phyloP scores from a whole-genome alignment of 1,139 yeast genomes.

The Taphrina pruni region DNA sequence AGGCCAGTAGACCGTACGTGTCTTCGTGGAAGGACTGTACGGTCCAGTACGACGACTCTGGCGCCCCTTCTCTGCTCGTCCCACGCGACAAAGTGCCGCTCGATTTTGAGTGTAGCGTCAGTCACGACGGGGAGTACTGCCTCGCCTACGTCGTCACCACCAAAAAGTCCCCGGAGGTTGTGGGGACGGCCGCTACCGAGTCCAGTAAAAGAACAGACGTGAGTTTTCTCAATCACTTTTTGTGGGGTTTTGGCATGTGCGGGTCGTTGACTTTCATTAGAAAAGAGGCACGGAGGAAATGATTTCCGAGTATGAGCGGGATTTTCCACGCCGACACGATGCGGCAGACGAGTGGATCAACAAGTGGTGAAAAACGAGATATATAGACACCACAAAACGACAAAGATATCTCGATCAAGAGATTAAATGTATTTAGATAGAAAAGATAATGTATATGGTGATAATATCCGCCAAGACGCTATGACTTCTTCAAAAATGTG shows the following conservation, averaged over 20 bases:
- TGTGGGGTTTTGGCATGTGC: neutral
- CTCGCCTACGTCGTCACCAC: constrained; percentile 32
- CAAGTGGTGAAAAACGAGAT: constrained; percentile 13
- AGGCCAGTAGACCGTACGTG: constrained; percentile 32
- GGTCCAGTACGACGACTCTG: constrained; percentile 3
- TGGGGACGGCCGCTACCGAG: no score
- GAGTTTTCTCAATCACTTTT: neutral
- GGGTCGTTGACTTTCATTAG: neutral
- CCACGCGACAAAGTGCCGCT: constrained; percentile 13
- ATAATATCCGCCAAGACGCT: constrained; percentile 8
- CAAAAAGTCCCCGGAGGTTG: neutral
- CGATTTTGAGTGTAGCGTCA: constrained; percentile 27
- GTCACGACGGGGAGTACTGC: constrained; percentile 39
- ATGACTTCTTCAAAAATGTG: neutral
- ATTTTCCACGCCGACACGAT: constrained; percentile 28
- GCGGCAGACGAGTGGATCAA: constrained; percentile 32
- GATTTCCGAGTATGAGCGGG: constrained; percentile 35
- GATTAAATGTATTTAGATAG: no score
- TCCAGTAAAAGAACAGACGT: neutral
- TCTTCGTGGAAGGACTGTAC: constrained; percentile 32
- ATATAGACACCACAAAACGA: neutral
- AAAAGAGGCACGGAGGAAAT: constrained; percentile 39
- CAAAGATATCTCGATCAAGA: neutral
- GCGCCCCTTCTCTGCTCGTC: constrained; percentile 20
- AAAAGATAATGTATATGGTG: neutral